Conservation (phyloP, 768 basidiomycete genomes). For the Leccinum subtestaceum region DNA sequence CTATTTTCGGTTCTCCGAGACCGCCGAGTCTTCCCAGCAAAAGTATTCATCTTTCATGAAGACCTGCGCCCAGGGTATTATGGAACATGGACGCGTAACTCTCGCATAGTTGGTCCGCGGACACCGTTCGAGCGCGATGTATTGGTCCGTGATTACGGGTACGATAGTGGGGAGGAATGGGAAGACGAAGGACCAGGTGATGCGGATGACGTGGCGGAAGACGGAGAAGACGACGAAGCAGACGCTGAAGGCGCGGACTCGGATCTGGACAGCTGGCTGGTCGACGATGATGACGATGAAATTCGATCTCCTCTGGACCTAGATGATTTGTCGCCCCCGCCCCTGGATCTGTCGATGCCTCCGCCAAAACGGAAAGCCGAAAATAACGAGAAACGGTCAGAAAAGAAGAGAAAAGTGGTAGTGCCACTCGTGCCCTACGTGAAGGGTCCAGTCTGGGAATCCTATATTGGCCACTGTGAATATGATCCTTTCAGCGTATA, state of each 20-base stretch:
- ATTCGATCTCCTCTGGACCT: conserved; percentile 44
- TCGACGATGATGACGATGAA: conserved; percentile 77
- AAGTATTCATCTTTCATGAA: conserved; percentile 78
- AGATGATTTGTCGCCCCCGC: conserved; percentile 34
- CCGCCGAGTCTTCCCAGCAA: conserved; percentile 63
- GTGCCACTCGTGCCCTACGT: conserved; percentile 75
- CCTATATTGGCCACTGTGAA: conserved; percentile 58
- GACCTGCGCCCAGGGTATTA: conserved; percentile 90
- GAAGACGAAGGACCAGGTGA: conserved; percentile 78
- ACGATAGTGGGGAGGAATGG: conserved; percentile 97
- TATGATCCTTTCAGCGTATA: conserved; percentile 73
- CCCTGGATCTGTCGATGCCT: conserved; percentile 34
- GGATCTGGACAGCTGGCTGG: conserved; percentile 41
- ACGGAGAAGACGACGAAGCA: conserved; percentile 62
- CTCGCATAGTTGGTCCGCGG: conserved; percentile 75
- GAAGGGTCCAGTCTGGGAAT: conserved; percentile 84
- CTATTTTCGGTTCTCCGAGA: conserved; percentile 61
- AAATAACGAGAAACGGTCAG: conserved; percentile 39
- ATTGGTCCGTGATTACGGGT: conserved; percentile 78
- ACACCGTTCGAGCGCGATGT: conserved; percentile 80
- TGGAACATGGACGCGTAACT: conserved; percentile 90
- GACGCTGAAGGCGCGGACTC: conserved; percentile 51
- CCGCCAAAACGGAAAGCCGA: conserved; percentile 67
- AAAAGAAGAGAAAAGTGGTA: conserved; percentile 75
- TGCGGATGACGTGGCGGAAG: conserved; percentile 69